phyloP scores from a whole-genome alignment of 2,329 filamentous ascomycete genomes.

The Botrytis elliptica region DNA sequence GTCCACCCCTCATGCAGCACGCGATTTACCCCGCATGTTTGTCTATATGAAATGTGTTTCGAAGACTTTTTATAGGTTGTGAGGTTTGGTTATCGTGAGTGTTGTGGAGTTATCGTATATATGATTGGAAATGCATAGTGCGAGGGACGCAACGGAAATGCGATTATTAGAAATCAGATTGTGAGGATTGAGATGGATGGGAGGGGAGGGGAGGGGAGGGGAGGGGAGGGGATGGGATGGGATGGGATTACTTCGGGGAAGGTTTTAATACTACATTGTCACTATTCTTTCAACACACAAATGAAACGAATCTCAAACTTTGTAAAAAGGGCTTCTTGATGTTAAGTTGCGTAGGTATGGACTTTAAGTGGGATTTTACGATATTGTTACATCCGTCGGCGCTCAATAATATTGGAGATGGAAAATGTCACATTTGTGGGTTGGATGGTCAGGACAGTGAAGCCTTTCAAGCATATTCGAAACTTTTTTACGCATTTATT shows the following conservation, averaged over 20 bases:
- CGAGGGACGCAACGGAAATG: neutral
- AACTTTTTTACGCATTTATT: neutral
- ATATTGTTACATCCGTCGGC: neutral
- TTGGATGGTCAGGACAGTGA: neutral
- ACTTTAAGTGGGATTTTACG: accelerated
- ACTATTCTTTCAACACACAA: neutral
- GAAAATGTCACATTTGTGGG: neutral
- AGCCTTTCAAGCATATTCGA: neutral
- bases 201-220: neutral
- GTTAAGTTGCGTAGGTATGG: neutral
- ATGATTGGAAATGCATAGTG: neutral
- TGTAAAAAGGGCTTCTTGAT: neutral
- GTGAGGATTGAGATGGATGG: neutral
- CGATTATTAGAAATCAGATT: neutral
- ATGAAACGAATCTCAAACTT: neutral
- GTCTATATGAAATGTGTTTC: neutral
- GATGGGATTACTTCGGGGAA: neutral
- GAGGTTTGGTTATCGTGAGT: neutral
- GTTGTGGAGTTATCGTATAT: neutral
- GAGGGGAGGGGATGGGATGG: neutral
- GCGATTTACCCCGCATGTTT: constrained; percentile 13
- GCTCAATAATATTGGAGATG: neutral
- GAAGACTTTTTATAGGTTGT: neutral
- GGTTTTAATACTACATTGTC: neutral
- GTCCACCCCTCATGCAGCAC: neutral